Evolutionary conservation across 2,329 filamentous ascomycete genomes (phyloP).

Genomic region (Cladosporium velox): DNA sequence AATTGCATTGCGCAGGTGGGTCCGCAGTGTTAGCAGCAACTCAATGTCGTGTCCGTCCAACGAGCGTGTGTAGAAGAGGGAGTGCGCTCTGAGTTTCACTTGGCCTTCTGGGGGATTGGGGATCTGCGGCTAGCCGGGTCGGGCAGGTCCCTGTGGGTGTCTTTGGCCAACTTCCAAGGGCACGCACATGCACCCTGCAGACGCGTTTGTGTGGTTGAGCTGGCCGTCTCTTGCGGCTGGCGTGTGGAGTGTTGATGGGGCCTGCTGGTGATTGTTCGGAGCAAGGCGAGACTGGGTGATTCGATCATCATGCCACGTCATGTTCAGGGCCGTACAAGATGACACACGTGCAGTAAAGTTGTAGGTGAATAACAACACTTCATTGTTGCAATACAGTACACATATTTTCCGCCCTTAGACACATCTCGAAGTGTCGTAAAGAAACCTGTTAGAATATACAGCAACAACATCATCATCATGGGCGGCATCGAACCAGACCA

Average conservation of each 20-base stretch:
- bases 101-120: conserved; percentile 10
- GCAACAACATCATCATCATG: neutral
- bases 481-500: conserved; percentile 14
- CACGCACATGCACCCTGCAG: neutral
- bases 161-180: neutral
- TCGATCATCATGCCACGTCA: neutral
- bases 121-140: conserved; percentile 10
- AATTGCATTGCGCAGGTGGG: neutral
- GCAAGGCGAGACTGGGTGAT: neutral
- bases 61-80: neutral
- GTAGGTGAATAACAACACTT: neutral
- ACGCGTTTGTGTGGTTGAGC: conserved; percentile 3
- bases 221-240: neutral
- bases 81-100: conserved; percentile 15
- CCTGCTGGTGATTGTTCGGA: neutral
- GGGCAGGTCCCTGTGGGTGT: conserved; percentile 14
- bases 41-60: conserved; percentile 10
- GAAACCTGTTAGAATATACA: neutral
- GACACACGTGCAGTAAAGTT: neutral
- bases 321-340: neutral
- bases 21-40: conserved; percentile 7
- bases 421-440: neutral
- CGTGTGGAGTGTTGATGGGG: conserved; percentile 4
- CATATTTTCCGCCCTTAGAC: neutral
- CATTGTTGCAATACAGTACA: neutral